A percentile compares a stretch with the other conserved stretches of the same genome.
phyloP scores from a whole-genome alignment of 805 yeast genomes.

The Ogataea parapolymorpha region DNA sequence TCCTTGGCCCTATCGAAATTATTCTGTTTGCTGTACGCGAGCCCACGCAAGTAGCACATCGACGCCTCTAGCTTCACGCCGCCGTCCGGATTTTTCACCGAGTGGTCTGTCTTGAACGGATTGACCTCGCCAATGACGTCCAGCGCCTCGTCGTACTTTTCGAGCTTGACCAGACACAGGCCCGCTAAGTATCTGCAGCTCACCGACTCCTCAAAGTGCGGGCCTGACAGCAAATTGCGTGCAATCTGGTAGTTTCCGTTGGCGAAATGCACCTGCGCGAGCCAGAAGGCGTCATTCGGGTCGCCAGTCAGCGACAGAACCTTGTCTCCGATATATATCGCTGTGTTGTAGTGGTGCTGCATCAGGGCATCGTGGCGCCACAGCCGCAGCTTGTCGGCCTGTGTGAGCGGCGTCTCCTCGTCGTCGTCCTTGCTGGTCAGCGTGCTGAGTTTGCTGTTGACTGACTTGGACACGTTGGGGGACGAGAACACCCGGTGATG shows the following conservation, averaged over 20 bases:
- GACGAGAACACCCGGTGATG: slow-evolving; percentile 24
- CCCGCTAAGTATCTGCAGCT: slow-evolving; percentile 82
- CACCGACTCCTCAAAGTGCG: slow-evolving; percentile 56
- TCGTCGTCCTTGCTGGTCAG: slow-evolving; percentile 18
- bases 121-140: slow-evolving; percentile 80
- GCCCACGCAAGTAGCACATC: slow-evolving; percentile 80
- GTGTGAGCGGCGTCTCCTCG: slow-evolving; percentile 51
- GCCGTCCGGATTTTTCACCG: slow-evolving; percentile 57
- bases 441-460: slow-evolving; percentile 10
- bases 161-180: slow-evolving; percentile 65
- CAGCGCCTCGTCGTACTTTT: slow-evolving; percentile 83
- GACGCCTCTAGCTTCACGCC: slow-evolving; percentile 87
- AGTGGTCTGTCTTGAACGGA: slow-evolving; percentile 51
- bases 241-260: slow-evolving; percentile 79
- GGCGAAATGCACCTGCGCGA: slow-evolving; percentile 83
- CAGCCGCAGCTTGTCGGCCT: slow-evolving; percentile 77
- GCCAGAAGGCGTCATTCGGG: slow-evolving; percentile 93
- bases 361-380: slow-evolving; percentile 94
- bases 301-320: slow-evolving; percentile 79
- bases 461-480: slow-evolving; percentile 21
- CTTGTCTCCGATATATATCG: slow-evolving; percentile 89
- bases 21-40: slow-evolving; percentile 76
- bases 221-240: slow-evolving; percentile 58
- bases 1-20: slow-evolving; percentile 84
- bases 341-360: slow-evolving; percentile 89